Evolutionary conservation across 2,329 filamentous ascomycete species (phyloP).

Genomic region (Calonectria pseudoreteaudii): DNA sequence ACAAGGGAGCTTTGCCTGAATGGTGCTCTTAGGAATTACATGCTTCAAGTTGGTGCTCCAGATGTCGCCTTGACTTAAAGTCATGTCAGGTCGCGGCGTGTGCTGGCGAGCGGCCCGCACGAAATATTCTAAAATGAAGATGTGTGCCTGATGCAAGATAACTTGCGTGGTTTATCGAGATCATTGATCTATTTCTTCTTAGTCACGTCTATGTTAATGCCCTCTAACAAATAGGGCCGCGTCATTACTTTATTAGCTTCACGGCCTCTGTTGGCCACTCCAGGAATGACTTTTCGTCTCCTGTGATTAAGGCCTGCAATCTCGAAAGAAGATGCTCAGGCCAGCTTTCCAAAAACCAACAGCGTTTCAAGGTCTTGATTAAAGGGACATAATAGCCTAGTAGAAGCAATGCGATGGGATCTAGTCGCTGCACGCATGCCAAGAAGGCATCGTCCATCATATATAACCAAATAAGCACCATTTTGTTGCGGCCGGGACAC

Average conservation of each 20-base stretch:
- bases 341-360: constrained; percentile 41
- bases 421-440: background rate
- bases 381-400: constrained; percentile 31
- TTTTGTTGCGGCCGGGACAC: background rate
- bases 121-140: too few relatives aligned
- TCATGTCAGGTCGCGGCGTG: too few relatives aligned
- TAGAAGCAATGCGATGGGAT: background rate
- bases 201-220: background rate
- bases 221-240: background rate
- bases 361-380: constrained; percentile 33
- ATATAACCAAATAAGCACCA: constrained; percentile 11
- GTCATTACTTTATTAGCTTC: background rate
- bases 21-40: background rate
- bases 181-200: background rate
- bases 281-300: background rate
- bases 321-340: constrained; percentile 11
- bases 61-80: background rate
- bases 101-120: too few relatives aligned
- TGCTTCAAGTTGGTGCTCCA: background rate
- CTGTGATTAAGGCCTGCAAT: background rate
- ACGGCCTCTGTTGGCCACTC: background rate
- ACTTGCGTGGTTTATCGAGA: too few relatives aligned
- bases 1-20: background rate
- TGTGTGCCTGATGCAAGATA: too few relatives aligned
- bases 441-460: constrained; percentile 7